Evolutionary conservation across 23 red algal species (phyloP).

Genomic region (Gracilaria caudata): DNA sequence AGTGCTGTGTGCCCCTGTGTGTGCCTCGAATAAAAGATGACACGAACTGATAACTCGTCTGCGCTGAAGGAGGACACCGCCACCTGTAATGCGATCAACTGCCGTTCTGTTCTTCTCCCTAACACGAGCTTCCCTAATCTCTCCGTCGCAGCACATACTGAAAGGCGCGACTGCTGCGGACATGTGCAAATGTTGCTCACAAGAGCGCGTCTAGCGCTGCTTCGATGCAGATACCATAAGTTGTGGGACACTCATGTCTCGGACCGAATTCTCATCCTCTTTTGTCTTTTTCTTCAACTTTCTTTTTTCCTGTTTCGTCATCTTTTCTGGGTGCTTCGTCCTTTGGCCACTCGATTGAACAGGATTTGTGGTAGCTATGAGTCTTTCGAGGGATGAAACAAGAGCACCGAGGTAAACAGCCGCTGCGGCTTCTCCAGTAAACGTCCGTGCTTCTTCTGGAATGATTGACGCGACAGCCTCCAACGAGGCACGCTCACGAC

Average conservation of each 20-base stretch:
- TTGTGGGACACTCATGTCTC: slow-evolving; percentile 35
- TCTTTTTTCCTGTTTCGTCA: slow-evolving; percentile 33
- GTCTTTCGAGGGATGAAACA: slow-evolving; percentile 37
- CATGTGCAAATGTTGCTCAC: too few species aligned
- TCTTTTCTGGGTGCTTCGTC: not conserved
- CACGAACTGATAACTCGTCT: too few species aligned
- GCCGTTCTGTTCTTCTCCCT: too few species aligned
- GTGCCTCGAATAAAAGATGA: too few species aligned
- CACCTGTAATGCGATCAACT: too few species aligned
- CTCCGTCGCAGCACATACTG: too few species aligned
- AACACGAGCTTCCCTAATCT: too few species aligned
- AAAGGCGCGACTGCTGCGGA: too few species aligned
- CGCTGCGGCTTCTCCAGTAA: slow-evolving; percentile 34
- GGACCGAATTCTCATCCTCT: slow-evolving; percentile 31
- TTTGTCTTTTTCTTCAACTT: slow-evolving; percentile 31
- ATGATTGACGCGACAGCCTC: slow-evolving; percentile 62
- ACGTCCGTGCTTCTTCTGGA: slow-evolving; percentile 26
- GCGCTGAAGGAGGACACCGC: too few species aligned
- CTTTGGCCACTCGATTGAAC: not conserved
- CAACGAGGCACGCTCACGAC: slow-evolving; percentile 41
- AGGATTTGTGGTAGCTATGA: slow-evolving; percentile 49
- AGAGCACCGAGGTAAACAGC: slow-evolving; percentile 61
- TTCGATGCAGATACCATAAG: slow-evolving; percentile 18
- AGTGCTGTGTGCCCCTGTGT: too few species aligned
- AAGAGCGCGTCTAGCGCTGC: too few species aligned